Percentiles rank a stretch among this genome's conserved stretches.
Conservation (phyloP, 768 basidiomycete genomes). For the Tylopilus cervinicoccineus region DNA sequence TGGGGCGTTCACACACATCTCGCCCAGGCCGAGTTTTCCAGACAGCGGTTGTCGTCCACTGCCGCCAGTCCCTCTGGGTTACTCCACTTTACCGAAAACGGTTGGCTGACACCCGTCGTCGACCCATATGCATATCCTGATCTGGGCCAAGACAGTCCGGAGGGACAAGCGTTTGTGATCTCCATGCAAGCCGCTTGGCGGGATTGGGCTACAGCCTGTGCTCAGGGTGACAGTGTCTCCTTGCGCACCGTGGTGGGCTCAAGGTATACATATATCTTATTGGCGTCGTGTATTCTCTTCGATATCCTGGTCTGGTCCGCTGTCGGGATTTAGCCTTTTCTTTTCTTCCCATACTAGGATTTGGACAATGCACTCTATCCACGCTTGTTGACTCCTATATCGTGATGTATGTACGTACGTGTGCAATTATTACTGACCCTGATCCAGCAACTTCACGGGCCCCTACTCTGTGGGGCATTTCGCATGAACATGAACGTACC, state of each 20-base stretch:
- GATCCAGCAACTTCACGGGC: too few relatives aligned
- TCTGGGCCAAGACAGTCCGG: slow-evolving; percentile 57
- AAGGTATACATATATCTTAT: background rate
- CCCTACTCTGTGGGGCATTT: too few relatives aligned
- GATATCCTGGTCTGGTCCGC: background rate
- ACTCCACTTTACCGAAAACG: slow-evolving; percentile 50
- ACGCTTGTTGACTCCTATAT: too few relatives aligned
- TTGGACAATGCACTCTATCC: too few relatives aligned
- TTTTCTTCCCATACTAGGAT: too few relatives aligned
- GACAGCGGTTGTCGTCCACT: slow-evolving; percentile 35
- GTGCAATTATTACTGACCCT: too few relatives aligned
- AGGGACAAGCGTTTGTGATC: slow-evolving; percentile 77
- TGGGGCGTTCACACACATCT: slow-evolving; percentile 46
- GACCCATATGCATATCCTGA: slow-evolving; percentile 55
- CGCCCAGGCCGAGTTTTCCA: slow-evolving; percentile 52
- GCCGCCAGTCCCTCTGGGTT: slow-evolving; percentile 20
- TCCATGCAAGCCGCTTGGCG: slow-evolving; percentile 70
- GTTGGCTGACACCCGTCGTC: slow-evolving; percentile 73
- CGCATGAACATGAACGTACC: too few relatives aligned
- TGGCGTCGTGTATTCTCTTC: background rate
- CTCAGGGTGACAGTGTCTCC: slow-evolving; percentile 43
- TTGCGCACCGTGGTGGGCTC: background rate
- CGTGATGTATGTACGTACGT: too few relatives aligned
- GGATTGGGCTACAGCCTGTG: slow-evolving; percentile 64
- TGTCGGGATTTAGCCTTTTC: background rate